phyloP scores from a whole-genome alignment of 805 yeast species.

The Ogataea neopini region DNA sequence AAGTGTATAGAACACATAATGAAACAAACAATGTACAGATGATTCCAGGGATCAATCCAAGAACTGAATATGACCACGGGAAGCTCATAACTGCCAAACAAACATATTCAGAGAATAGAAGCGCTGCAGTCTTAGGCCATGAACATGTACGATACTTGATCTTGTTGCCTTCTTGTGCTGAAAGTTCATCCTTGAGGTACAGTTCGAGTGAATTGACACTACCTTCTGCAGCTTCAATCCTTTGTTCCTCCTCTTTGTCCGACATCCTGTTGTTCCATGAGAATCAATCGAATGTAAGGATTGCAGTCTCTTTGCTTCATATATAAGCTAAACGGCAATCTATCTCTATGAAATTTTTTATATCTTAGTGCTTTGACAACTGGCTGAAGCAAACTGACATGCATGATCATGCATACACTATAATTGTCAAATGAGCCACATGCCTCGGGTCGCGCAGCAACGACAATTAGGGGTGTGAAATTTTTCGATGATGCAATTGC shows the following conservation, averaged over 20 bases:
- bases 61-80: constrained; percentile 63
- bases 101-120: constrained; percentile 58
- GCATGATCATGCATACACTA: neutral
- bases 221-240: constrained; percentile 3
- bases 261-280: constrained; percentile 1
- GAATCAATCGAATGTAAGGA: no score
- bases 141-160: constrained; percentile 55
- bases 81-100: constrained; percentile 66
- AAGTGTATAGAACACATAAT: constrained; percentile 53
- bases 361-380: neutral
- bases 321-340: no score
- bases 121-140: constrained; percentile 62
- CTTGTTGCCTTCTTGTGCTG: constrained; percentile 13
- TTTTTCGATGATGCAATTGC: neutral
- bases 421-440: no score
- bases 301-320: no score
- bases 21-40: constrained; percentile 55
- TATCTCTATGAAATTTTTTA: no score
- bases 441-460: neutral
- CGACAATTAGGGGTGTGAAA: no score
- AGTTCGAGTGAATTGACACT: constrained; percentile 10
- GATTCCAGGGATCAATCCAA: constrained; percentile 60
- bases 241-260: neutral
- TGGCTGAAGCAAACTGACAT: neutral
- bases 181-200: constrained; percentile 12